phyloP scores from a whole-genome alignment of 2,329 filamentous ascomycete species.

The Cryphonectria japonica region DNA sequence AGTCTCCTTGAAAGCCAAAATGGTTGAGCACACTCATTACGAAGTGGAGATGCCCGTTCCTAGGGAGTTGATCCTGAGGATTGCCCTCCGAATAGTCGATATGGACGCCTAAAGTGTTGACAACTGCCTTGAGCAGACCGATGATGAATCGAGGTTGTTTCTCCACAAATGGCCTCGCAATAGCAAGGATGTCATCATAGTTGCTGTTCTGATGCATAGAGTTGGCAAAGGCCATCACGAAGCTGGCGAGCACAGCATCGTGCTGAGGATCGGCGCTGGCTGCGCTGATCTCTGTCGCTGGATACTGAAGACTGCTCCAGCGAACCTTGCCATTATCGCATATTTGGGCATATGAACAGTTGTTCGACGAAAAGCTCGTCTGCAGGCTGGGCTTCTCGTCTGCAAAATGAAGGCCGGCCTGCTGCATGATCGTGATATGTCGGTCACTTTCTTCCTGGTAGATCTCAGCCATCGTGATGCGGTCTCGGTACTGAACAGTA shows the following conservation, averaged over 20 bases:
- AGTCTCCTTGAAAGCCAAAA: constrained; percentile 71
- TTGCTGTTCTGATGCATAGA: constrained; percentile 52
- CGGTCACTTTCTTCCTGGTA: constrained; percentile 66
- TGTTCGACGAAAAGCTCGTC: constrained; percentile 63
- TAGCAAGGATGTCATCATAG: constrained; percentile 73
- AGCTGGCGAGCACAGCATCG: constrained; percentile 62
- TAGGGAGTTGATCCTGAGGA: constrained; percentile 71
- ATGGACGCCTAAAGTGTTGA: constrained; percentile 70
- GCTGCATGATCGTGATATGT: constrained; percentile 70
- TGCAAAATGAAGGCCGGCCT: constrained; percentile 76
- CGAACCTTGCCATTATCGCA: constrained; percentile 61
- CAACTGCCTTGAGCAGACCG: constrained; percentile 68
- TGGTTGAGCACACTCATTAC: constrained; percentile 80
- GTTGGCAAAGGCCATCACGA: constrained; percentile 58
- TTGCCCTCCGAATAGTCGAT: constrained; percentile 83
- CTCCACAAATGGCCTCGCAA: constrained; percentile 57
- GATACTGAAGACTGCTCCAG: constrained; percentile 61
- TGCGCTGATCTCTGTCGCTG: constrained; percentile 51
- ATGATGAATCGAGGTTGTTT: constrained; percentile 58
- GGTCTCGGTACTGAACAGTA: constrained; percentile 78
- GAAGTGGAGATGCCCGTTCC: constrained; percentile 73
- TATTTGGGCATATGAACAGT: constrained; percentile 61
- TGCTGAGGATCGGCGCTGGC: constrained; percentile 55
- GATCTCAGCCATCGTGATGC: constrained; percentile 71
- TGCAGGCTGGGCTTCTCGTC: constrained; percentile 67